These are phyloP conservation scores for Venturia pyrina DNA, from an alignment of 2,329 filamentous ascomycete species.

Conservation along the genomic window DNA sequence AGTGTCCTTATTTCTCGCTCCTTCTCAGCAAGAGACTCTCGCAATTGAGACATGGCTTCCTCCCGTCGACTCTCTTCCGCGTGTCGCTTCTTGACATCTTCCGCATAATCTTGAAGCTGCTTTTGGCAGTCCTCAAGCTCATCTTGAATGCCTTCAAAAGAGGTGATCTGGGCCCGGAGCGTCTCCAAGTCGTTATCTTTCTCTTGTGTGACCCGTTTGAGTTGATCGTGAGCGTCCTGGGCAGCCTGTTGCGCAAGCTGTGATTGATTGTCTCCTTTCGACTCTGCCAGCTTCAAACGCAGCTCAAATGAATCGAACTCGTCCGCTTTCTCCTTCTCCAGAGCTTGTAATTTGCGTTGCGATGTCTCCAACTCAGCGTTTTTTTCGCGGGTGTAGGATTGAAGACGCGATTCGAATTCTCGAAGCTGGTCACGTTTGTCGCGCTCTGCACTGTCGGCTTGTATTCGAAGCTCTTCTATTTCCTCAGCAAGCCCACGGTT, in stretches of 20 bases:
- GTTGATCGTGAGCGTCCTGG: conserved; percentile 27
- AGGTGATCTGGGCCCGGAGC: conserved; percentile 26
- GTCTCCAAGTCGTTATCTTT: conserved; percentile 29
- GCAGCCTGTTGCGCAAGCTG: conserved; percentile 31
- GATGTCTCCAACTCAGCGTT: conserved; percentile 19
- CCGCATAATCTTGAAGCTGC: conserved; percentile 25
- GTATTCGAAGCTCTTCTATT: conserved; percentile 25
- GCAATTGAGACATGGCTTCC: conserved; percentile 24
- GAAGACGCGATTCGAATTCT: conserved; percentile 11
- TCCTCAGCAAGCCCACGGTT: conserved; percentile 26
- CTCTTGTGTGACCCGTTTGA: conserved; percentile 26
- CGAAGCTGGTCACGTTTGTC: conserved; percentile 11
- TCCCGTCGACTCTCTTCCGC: conserved; percentile 22
- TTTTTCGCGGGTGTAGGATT: conserved; percentile 18
- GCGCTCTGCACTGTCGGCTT: conserved; percentile 21
- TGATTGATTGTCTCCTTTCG: conserved; percentile 29
- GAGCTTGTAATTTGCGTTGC: conserved; percentile 23
- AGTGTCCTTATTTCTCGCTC: conserved; percentile 27
- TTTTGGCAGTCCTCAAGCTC: conserved; percentile 26
- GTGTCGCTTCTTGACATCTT: conserved; percentile 24
- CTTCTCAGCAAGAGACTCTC: conserved; percentile 20
- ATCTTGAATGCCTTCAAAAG: conserved; percentile 24
- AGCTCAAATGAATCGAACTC: conserved; percentile 32
- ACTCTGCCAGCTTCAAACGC: conserved; percentile 30
- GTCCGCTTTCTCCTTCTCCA: conserved; percentile 28